These are phyloP conservation scores for Beauveria varroae DNA, from an alignment of 2,329 filamentous ascomycete species.

Conservation along the genomic window DNA sequence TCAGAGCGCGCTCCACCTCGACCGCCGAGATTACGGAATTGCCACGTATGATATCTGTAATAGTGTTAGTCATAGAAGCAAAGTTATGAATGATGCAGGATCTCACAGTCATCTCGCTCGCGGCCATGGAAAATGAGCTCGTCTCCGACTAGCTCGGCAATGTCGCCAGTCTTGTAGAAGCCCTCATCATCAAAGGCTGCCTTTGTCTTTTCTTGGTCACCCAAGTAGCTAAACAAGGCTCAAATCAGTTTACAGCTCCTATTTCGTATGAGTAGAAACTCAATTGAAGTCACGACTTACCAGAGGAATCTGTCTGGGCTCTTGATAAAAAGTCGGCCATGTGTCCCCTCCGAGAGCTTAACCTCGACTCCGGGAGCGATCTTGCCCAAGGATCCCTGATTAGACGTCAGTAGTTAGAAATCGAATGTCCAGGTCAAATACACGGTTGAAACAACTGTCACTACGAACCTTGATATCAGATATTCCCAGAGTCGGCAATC, in stretches of 20 bases:
- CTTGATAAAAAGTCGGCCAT: slow-evolving; percentile 16
- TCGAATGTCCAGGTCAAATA: background rate
- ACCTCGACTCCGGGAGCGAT: slow-evolving; percentile 7
- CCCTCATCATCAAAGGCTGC: background rate
- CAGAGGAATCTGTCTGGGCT: slow-evolving; percentile 7
- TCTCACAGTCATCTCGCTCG: slow-evolving; percentile 16
- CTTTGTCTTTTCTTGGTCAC: background rate
- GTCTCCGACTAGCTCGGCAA: background rate
- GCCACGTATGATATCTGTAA: slow-evolving; percentile 10
- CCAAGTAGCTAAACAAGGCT: background rate
- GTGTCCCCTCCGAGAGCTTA: slow-evolving; percentile 15
- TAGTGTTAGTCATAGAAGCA: background rate
- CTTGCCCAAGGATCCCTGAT: slow-evolving; percentile 7
- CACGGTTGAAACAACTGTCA: background rate
- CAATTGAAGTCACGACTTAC: background rate
- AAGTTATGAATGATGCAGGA: background rate
- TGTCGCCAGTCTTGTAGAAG: background rate
- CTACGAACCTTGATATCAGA: background rate
- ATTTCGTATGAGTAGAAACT: background rate
- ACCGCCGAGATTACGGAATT: slow-evolving; percentile 13
- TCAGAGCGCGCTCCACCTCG: slow-evolving; percentile 15
- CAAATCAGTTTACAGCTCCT: background rate
- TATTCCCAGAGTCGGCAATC: background rate
- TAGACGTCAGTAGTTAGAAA: background rate
- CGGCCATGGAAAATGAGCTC: slow-evolving; percentile 15